Conservation (phyloP, 2,329 filamentous ascomycete genomes). For the Chrysosporium queenslandicum region DNA sequence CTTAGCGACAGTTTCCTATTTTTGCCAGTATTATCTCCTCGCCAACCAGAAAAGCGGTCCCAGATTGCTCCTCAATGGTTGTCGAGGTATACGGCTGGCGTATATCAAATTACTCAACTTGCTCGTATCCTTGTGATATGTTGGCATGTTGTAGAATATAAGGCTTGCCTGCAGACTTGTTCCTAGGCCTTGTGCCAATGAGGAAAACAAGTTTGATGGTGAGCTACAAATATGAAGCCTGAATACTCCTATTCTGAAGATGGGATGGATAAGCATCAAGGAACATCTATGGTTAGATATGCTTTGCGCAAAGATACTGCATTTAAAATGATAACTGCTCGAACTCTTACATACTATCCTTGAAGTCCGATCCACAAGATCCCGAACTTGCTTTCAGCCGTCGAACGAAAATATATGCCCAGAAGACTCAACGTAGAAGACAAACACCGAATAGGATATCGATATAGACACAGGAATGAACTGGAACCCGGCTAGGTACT, state of each 20-base stretch:
- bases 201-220: conserved; percentile 35
- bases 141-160: conserved; percentile 7
- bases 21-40: conserved; percentile 82
- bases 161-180: conserved; percentile 36
- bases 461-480: background rate
- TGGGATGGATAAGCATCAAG: no score
- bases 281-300: no score
- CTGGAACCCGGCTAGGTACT: background rate
- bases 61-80: conserved; percentile 23
- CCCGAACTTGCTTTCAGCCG: no score
- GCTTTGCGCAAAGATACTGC: no score
- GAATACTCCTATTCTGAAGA: no score
- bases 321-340: no score
- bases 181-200: conserved; percentile 20
- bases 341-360: no score
- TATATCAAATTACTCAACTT: conserved; percentile 50
- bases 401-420: background rate
- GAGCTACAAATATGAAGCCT: conserved; percentile 23
- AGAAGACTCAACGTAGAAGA: background rate
- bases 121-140: conserved; percentile 6
- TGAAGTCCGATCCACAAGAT: no score
- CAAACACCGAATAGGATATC: conserved; percentile 2
- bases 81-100: conserved; percentile 92
- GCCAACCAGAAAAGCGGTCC: conserved; percentile 48
- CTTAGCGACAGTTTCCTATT: background rate